Base-by-base conservation (phyloP, 2,329 filamentous ascomycete species). In the Arthrobotrys iridis region DNA sequence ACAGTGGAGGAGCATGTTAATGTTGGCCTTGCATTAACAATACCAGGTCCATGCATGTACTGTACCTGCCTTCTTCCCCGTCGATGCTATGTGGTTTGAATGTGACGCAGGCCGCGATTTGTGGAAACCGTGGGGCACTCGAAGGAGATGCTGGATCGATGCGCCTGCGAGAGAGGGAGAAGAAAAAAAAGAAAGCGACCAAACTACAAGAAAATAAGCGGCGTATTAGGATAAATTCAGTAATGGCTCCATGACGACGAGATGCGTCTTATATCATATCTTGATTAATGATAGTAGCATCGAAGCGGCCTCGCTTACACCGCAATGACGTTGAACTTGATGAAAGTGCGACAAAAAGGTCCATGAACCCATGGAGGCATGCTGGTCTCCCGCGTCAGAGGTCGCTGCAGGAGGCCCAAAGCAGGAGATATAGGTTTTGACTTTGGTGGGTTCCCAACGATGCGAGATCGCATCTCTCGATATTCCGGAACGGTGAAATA, bases 21-120 rank as follows among this genome's bases (percentile, higher is more conserved):
- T 74, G 70, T 58, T 74, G 62, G 70, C 70, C 62, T 67, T 74
- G 70, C 70, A 74, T 74, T 57, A 67, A 74, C 70, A 64, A 74
- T 45, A 55, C 70, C 62, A 66, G 70, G 70, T 74, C 60, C 30
- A 66, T 66, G 62, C 66, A 65, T 60, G 70, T 74, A 57, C 62
- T 62, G 65, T 70, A 70, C 65, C 65, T 70, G 65, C 65, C 65
- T 70, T 70, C 45, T 45, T 45, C 57, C 65, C 58, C 50, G 50
- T 43, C 48, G 33, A 50, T 30, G 37, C 45, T 46, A 43, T 67
- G 40, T 43, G 37, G 35, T 45, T 55, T 55, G 30, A 30, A 66
- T 59, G 66, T 60, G 46, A 40, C 58, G 58, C 66, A 71, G 65
- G 63, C 33, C 37, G 45, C 37, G 33, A 45, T 55, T 55, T 30